Base-by-base conservation (phyloP, 2,329 filamentous ascomycete species). In the Neoscytalidium dimidiatum region DNA sequence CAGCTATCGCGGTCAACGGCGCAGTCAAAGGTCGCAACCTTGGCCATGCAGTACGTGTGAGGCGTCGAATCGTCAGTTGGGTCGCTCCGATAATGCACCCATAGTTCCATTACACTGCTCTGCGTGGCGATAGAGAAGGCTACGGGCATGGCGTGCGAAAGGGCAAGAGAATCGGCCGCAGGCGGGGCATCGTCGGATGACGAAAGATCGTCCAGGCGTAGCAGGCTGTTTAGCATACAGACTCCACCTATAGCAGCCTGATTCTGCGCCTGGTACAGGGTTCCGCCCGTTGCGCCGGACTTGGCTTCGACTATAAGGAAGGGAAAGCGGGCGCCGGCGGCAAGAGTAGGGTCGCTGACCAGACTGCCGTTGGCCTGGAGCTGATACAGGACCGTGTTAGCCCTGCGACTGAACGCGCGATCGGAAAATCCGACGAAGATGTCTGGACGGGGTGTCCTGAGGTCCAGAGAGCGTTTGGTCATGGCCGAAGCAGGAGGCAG, bases 221-320 rank as follows among this genome's bases (percentile, higher is more conserved):
- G 7, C 26, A 58, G 41, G 31, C n/a, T 13, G 19, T 26, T 33
- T 3, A 26, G 31, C n/a, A 44, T 33, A 23, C 31, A 38, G 8
- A 31, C 53, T 9, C 31, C 53, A 8, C n/a, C 53, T 29, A 41
- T 31, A 19, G 53, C 53, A 23, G 29, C 53, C 53, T 58, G 53
- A n/a, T 58, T 58, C 53, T 58, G 14, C 8, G 53, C 31, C 6
- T 58, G 19, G 53, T 35, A 44, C 17, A 41, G 38, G 31, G 7
- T 58, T 9, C 53, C 53, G 13, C 53, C 53, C 3, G 31, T 58
- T 29, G 38, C 38, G 9, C n/a, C 31, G 21, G 53, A 41, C 53
- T 58, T 58, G 28, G 53, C 29, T 31, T 58, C 53, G 53, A 58
- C 28, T 17, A 38, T 4, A 28, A 56, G 53, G 23, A 58, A 58